These are phyloP conservation scores for Benincasa hispida DNA, from an alignment of 306 rosid species.

Conservation along the genomic window DNA sequence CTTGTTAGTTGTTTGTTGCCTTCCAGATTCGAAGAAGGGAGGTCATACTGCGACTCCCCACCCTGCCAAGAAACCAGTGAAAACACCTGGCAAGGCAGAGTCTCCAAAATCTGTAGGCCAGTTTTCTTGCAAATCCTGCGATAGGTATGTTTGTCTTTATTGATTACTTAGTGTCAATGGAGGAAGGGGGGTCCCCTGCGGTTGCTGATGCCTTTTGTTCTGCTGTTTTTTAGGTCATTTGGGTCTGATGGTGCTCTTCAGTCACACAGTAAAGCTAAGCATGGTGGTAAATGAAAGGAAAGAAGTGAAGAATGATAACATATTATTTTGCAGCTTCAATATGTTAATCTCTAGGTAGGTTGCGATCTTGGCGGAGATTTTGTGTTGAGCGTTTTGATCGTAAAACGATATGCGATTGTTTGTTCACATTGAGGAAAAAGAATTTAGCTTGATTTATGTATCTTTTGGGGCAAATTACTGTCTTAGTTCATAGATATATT, in stretches of 20 bases:
- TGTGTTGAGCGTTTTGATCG: neutral
- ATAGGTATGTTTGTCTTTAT: constrained; percentile 28
- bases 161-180: neutral
- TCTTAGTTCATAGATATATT: too few species aligned
- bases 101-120: constrained; percentile 56
- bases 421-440: neutral
- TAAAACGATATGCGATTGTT: neutral
- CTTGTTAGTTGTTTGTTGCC: neutral
- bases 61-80: constrained; percentile 49
- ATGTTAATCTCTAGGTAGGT: neutral
- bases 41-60: constrained; percentile 63
- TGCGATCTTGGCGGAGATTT: neutral
- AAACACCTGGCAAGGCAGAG: constrained; percentile 38
- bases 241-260: constrained; percentile 45
- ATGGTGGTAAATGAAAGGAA: constrained; percentile 20
- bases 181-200: too few species aligned
- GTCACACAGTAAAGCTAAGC: constrained; percentile 83
- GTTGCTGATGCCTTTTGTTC: too few species aligned
- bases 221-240: constrained; percentile 27
- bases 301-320: neutral
- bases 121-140: constrained; percentile 47
- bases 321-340: neutral
- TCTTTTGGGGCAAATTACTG: neutral
- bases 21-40: constrained; percentile 56
- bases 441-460: neutral